Conservation (phyloP, 208 protist genomes). For the Leishmania tarentolae region DNA sequence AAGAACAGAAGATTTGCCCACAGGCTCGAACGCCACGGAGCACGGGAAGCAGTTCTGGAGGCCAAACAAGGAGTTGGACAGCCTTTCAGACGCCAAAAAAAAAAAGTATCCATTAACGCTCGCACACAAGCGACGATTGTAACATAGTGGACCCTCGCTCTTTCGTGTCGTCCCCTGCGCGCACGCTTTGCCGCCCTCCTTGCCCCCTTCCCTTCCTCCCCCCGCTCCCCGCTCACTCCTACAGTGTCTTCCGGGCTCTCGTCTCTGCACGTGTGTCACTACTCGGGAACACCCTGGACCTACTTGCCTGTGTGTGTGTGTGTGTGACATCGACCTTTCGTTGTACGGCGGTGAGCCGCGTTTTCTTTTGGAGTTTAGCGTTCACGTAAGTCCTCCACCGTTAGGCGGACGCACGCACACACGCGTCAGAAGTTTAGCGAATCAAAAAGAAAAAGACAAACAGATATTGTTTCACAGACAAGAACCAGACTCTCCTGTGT, state of each 20-base stretch:
- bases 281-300: neutral
- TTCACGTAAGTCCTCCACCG: neutral
- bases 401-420: neutral
- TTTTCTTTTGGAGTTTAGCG: too few species aligned
- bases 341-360: neutral
- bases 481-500: neutral
- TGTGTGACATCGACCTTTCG: neutral
- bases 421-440: neutral
- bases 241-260: neutral
- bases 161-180: neutral
- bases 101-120: neutral
- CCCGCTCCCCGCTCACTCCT: neutral
- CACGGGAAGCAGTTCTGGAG: neutral
- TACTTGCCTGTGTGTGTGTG: neutral
- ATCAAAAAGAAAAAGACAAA: neutral
- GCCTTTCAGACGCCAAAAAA: neutral
- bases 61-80: neutral
- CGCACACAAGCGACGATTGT: neutral
- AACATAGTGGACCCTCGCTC: neutral
- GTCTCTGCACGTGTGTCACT: neutral
- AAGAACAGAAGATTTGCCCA: neutral
- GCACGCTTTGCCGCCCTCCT: neutral
- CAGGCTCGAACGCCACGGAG: neutral
- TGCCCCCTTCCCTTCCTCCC: too few species aligned
- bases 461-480: neutral